Evolutionary conservation across 768 basidiomycete genomes (phyloP), one percentile per base, ranked within the genome.

Genomic region (Lactarius sanguifluus): DNA sequence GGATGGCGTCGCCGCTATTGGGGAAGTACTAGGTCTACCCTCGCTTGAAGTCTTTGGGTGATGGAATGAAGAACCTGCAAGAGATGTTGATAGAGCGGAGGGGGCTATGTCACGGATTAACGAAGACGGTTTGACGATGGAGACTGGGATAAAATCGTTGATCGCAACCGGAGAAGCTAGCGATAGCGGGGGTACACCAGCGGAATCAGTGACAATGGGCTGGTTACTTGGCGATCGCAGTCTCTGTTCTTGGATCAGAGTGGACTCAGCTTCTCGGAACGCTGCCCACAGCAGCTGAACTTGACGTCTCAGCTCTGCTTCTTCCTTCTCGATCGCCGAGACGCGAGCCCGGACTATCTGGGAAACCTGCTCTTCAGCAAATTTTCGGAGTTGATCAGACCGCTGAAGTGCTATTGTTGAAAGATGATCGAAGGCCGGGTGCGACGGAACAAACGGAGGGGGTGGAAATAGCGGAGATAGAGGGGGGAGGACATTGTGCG

Each of bases 371-470:
- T 82, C 82, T 74, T 92, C 88, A 16, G 87, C 87, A 58, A 78
- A 75, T 34, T 79, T 75, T 66, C 90, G 83, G 59, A 85, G 74
- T 60, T 76, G 79, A 47, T 85, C 77, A 0, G 89, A 90, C 70
- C 82, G 77, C 40, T 80, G 75, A 30, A 77, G 73, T 16, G 91
- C 91, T 58, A 86, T 72, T 28, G 81, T 78, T 18, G 87, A 81
- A 38, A 93, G 79, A 73, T 90, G 86, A 52, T 79, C 68, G 72
- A 92, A 93, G 50, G 86, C 83, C 8, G 86, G 85, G 70, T 93
- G 89, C 20, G 87, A 85, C 8, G 91, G 87, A 0, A 88, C 84
- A 75, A 90, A 92, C 20, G 91, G 91, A 25, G 88, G 85, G 20
- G 90, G 90, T 32, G 86, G 85, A 73, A 91, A 89, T 45, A 92